phyloP scores from a whole-genome alignment of 2,329 filamentous ascomycete species.

The Fusarium palustre region DNA sequence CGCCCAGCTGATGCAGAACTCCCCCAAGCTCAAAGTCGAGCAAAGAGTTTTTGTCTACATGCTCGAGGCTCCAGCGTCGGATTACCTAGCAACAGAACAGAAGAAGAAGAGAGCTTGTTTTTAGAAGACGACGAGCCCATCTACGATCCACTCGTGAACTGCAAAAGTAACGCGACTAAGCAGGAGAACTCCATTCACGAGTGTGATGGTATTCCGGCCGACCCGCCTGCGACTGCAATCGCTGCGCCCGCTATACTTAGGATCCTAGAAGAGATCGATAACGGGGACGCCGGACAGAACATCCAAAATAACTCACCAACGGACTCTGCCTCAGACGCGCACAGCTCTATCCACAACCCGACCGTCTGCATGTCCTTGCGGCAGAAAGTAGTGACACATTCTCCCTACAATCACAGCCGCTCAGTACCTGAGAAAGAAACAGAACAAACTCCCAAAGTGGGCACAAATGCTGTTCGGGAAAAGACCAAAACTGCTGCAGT shows the following conservation, averaged over 20 bases:
- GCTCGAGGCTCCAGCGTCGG: not conserved
- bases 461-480: not conserved
- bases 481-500: not conserved
- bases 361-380: not conserved
- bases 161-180: too few relatives aligned
- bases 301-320: not conserved
- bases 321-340: not conserved
- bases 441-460: not conserved
- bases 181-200: not conserved
- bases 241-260: not conserved
- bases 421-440: not conserved
- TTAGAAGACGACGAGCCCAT: not conserved
- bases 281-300: not conserved
- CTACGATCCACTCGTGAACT: not conserved
- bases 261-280: not conserved
- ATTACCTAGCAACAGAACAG: not conserved
- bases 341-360: not conserved
- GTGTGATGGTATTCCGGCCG: not conserved
- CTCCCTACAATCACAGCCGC: not conserved
- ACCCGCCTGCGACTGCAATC: not conserved
- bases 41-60: constrained; percentile 11
- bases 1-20: constrained; percentile 11
- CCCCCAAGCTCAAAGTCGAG: not conserved
- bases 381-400: too few relatives aligned
- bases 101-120: not conserved